Base-by-base conservation (phyloP, 1,284 basidiomycete genomes). In the Termitomyces sp. region DNA sequence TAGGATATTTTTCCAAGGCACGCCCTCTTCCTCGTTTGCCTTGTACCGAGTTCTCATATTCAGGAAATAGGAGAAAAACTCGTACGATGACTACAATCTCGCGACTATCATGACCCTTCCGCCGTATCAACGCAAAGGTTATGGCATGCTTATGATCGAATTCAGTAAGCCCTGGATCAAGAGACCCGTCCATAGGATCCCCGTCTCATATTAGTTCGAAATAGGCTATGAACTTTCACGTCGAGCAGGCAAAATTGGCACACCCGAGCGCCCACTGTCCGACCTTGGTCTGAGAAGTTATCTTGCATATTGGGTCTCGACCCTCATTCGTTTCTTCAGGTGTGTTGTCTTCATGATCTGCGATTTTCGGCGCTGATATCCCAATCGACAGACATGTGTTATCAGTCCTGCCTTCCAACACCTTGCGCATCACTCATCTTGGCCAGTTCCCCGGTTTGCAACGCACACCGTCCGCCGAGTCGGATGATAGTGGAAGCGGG, bases 21-120 rank as follows among this genome's bases (percentile, higher is more conserved):
- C 7, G 47, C n/a, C 11, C 31, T 18, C 18, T 31, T 56, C 28
- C 63, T 24, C 5, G 5, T 24, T 5, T 46, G 18, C 14, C 6
- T 33, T 30, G 3, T 16, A 11, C 24, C 8, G 18, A 10, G 11
- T 41, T 28, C 31, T 52, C 10, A 52, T n/a, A 16, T 10, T 4
- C 6, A 21, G 21, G 11, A 18, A 35, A 48, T 66, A 95, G 91
- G 96, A 98, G 71, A 98, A 98, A 68, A 66, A 89, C 19, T 96
- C 93, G 1, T 97, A 93, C 62, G 96, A 99, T 62, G 92, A 95
- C 62, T 97, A 95, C 73, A 99, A 99, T 64, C 79, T 99, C 13
- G 96, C 96, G 1, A 97, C 93, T 69, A 99, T 99, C 62, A 86
- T 98, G 57, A 93, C 92, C 2, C 83, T 99, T 50, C 97, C 96